phyloP scores from a whole-genome alignment of 176 grass and related monocot genomes.

The Microstegium vimineum region DNA sequence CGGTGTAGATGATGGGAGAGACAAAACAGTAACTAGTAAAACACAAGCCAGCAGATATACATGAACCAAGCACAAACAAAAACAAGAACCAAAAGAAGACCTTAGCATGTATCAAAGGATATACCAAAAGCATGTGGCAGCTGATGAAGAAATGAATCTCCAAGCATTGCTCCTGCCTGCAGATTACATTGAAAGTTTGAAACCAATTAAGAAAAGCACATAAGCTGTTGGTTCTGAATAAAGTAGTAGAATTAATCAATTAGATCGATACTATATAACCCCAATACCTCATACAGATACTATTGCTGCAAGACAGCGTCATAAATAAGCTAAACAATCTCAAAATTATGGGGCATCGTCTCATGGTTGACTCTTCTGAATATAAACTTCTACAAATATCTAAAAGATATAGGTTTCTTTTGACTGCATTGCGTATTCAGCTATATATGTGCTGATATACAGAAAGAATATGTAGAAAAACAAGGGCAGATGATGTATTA shows the following conservation, averaged over 20 bases:
- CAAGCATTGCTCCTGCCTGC: constrained; percentile 98
- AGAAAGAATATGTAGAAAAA: neutral
- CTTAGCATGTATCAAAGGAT: neutral
- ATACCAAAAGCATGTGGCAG: constrained; percentile 98
- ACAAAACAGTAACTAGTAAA: neutral
- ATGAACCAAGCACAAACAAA: neutral
- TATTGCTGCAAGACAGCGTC: neutral
- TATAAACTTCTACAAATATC: neutral
- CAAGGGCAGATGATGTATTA: neutral
- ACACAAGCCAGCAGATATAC: neutral
- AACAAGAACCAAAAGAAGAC: constrained; percentile 1
- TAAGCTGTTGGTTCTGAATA: neutral
- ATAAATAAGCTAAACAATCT: neutral
- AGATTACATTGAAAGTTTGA: constrained; percentile 24
- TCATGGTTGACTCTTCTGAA: neutral
- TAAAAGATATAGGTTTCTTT: neutral
- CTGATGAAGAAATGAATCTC: constrained; percentile 99
- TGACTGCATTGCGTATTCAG: neutral
- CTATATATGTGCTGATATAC: neutral
- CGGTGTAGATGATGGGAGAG: neutral
- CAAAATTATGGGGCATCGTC: neutral
- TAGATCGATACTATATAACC: neutral
- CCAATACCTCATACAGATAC: neutral
- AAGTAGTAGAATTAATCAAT: neutral
- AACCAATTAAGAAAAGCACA: constrained; percentile 14